A percentile compares a stretch with the other conserved stretches of the same genome.
Conservation (phyloP, 495 filamentous ascomycete genomes). For the Cladorrhinum samala region DNA sequence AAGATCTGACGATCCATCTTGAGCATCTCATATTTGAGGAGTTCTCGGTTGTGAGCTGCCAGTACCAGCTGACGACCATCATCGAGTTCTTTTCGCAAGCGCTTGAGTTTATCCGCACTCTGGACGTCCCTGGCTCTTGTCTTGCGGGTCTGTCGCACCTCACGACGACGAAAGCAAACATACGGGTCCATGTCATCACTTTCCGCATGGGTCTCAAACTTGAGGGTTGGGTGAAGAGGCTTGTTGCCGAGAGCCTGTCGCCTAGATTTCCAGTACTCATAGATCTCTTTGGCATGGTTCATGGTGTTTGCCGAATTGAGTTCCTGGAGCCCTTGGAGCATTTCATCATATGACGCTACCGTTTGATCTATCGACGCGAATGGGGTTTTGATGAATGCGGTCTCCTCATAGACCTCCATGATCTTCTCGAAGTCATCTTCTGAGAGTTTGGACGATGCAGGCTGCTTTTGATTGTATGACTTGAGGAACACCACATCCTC, state of each 20-base stretch:
- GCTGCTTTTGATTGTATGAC: slow-evolving; percentile 70
- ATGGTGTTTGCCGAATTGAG: slow-evolving; percentile 57
- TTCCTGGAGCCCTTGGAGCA: slow-evolving; percentile 71
- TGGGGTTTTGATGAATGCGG: slow-evolving; percentile 70
- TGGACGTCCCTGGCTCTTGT: slow-evolving; percentile 90
- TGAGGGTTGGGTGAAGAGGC: slow-evolving; percentile 66
- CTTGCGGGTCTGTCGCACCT: slow-evolving; percentile 90
- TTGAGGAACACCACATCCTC: slow-evolving; percentile 84
- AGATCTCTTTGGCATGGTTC: slow-evolving; percentile 76
- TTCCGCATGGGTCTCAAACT: slow-evolving; percentile 88
- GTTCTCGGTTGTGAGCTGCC: slow-evolving; percentile 70
- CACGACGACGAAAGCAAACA: slow-evolving; percentile 94
- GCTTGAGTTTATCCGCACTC: slow-evolving; percentile 88
- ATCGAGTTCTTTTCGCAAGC: slow-evolving; percentile 85
- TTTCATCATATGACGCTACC: slow-evolving; percentile 70
- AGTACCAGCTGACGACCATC: slow-evolving; percentile 75
- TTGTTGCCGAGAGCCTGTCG: slow-evolving; percentile 60
- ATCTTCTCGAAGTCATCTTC: slow-evolving; percentile 89
- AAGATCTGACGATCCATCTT: slow-evolving; percentile 69
- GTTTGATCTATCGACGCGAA: slow-evolving; percentile 85
- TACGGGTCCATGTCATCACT: slow-evolving; percentile 95
- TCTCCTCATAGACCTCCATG: slow-evolving; percentile 93
- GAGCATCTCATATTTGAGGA: slow-evolving; percentile 69
- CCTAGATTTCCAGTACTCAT: slow-evolving; percentile 81
- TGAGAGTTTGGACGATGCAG: slow-evolving; percentile 58